Conservation (phyloP, 2,329 filamentous ascomycete genomes). For the Phaeophleospora eucalypticola region DNA sequence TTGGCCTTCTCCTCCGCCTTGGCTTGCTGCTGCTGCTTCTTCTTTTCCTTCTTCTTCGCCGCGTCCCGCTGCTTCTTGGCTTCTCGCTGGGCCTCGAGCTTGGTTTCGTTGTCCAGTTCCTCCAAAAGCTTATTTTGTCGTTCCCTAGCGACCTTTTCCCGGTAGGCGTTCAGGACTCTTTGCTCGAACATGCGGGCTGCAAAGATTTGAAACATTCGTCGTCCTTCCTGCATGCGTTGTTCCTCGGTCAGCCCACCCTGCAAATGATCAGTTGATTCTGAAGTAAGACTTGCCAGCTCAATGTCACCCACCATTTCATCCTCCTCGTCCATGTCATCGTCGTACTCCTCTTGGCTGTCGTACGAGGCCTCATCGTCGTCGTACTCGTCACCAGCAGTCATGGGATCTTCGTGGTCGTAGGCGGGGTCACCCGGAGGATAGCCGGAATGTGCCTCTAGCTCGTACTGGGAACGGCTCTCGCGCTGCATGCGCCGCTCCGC, state of each 20-base stretch:
- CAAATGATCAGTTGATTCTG: slow-evolving; percentile 37
- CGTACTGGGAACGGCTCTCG: slow-evolving; percentile 79
- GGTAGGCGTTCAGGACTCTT: slow-evolving; percentile 91
- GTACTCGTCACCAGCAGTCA: slow-evolving; percentile 69
- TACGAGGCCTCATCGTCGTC: slow-evolving; percentile 71
- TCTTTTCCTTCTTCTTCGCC: slow-evolving; percentile 92
- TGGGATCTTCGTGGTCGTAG: slow-evolving; percentile 64
- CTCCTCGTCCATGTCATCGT: slow-evolving; percentile 56
- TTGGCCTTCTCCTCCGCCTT: slow-evolving; percentile 87
- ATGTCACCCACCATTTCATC: slow-evolving; percentile 55
- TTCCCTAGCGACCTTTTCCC: slow-evolving; percentile 92
- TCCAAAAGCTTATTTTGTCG: slow-evolving; percentile 86
- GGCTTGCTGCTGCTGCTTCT: slow-evolving; percentile 79
- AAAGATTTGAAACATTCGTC: slow-evolving; percentile 99
- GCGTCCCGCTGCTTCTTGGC: slow-evolving; percentile 92
- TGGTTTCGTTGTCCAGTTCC: slow-evolving; percentile 81
- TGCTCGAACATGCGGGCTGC: slow-evolving; percentile 99
- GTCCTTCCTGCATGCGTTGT: slow-evolving; percentile 97
- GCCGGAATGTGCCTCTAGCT: slow-evolving; percentile 54
- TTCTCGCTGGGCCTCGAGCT: slow-evolving; percentile 71
- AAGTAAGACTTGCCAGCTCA: slow-evolving; percentile 22
- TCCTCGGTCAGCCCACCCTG: slow-evolving; percentile 97
- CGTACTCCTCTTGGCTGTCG: slow-evolving; percentile 60
- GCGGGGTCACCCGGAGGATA: slow-evolving; percentile 45
- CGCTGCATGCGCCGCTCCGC: slow-evolving; percentile 96